Conservation (phyloP, 1,139 yeast species). For the Kluyveromyces sp. region DNA sequence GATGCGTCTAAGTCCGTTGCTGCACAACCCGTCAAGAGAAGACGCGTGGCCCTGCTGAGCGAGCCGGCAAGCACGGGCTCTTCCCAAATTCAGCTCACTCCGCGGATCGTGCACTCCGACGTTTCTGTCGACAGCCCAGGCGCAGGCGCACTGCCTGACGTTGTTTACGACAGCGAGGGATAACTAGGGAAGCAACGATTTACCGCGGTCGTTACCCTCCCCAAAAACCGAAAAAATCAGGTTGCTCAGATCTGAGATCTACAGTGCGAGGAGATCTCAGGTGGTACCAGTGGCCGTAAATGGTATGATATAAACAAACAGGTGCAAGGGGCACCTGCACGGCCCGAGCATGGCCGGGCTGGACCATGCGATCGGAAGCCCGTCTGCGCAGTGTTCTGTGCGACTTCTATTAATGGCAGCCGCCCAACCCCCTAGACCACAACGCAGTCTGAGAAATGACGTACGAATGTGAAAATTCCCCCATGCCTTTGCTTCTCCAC, state of each 20-base stretch:
- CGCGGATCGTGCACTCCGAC: conserved; percentile 2
- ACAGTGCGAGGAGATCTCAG: no score
- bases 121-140: background rate
- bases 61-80: background rate
- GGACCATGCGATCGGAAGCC: no score
- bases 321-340: no score
- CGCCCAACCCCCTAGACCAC: no score
- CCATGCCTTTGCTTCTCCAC: background rate
- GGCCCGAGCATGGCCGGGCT: no score
- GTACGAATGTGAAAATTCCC: background rate
- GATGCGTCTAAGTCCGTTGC: background rate
- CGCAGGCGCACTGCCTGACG: background rate
- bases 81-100: conserved; percentile 3
- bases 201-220: background rate
- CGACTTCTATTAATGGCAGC: background rate
- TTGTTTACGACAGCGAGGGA: conserved; percentile 6
- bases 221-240: background rate
- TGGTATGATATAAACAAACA: no score
- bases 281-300: no score
- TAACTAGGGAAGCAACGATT: no score
- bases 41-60: no score
- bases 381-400: no score
- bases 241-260: no score
- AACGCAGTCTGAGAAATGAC: background rate
- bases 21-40: no score